Base-by-base conservation (phyloP, 2,329 filamentous ascomycete genomes). In the Penicillium decumbens region DNA sequence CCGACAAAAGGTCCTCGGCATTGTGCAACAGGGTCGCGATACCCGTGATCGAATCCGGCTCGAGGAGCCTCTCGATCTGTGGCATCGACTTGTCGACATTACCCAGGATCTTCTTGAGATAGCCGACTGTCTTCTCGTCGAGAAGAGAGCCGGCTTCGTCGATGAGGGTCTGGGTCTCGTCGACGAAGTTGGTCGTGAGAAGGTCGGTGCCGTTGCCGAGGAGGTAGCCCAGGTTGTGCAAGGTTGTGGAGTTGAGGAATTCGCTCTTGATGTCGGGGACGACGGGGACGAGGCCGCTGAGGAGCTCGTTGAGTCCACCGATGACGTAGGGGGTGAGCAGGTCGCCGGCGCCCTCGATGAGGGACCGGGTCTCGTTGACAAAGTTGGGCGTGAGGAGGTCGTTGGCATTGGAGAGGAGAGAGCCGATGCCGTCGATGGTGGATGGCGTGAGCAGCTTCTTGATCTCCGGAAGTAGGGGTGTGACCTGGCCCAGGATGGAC, bases 181-280 rank as follows among this genome's bases (percentile, higher is more conserved):
- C 49, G 40, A 69, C 63, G 40, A 69, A 69, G 35, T 54, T 52
- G 28, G 65, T 59, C 1, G 63, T 65, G 37, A 69, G 54, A 18
- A 69, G 52, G 5, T 25, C 43, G 15, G 64, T 65, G 6, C 62
- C 66, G 43, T 69, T 69, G 35, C 58, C 61, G 18, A 69, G 53
- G 27, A 69, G 55, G 48, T 56, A 60, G 28, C 55, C 55, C 38
- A 68, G 51, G 35, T 64, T 61, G 39, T 57, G 49, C 30, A 69
- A 61, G 9, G 66, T 57, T 6, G 59, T 57, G 4, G 50, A 28
- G 57, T 49, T 63, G 50, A 50, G 59, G 57, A 43, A 62, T 57
- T 55, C 67, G 35, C 30, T 43, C 28, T 50, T 51, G 30, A 61
- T 58, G 23, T 53, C 45, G 20, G 59, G 59, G 13, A 61, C 48